phyloP scores from a whole-genome alignment of 108 stramenopile genomes.

The Epithemia pelagica region DNA sequence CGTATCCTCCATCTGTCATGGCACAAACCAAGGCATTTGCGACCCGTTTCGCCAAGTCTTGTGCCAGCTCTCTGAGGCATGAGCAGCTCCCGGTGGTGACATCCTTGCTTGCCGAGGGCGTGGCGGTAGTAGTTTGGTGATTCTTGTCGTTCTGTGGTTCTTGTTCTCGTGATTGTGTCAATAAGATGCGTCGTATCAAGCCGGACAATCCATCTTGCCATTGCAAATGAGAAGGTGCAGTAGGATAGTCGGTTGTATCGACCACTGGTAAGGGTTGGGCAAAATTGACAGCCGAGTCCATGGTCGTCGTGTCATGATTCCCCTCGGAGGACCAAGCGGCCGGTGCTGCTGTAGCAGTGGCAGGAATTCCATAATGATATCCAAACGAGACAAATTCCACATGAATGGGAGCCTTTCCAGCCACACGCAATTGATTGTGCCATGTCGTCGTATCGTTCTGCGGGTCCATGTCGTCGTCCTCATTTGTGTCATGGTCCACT shows the following conservation, averaged over 20 bases:
- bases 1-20: constrained; percentile 63
- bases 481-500: not conserved
- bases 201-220: constrained; percentile 55
- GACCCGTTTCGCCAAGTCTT: constrained; percentile 39
- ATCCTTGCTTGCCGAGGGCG: not conserved
- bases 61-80: constrained; percentile 13
- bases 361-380: constrained; percentile 61
- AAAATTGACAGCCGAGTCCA: no score
- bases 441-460: not conserved
- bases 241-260: constrained; percentile 52
- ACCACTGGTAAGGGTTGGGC: constrained; percentile 52
- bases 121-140: not conserved
- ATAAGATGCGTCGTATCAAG: not conserved
- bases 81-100: not conserved
- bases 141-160: not conserved
- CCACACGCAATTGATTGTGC: constrained; percentile 44
- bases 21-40: constrained; percentile 42
- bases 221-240: constrained; percentile 41
- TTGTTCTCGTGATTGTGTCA: not conserved
- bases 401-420: constrained; percentile 74
- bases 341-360: constrained; percentile 43
- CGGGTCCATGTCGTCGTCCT: not conserved
- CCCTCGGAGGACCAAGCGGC: constrained; percentile 32
- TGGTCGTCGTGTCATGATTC: not conserved
- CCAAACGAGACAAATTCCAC: constrained; percentile 70